These are phyloP conservation scores for Handroanthus guayacan DNA, from an alignment of 257 asterid species.

Conservation along the genomic window DNA sequence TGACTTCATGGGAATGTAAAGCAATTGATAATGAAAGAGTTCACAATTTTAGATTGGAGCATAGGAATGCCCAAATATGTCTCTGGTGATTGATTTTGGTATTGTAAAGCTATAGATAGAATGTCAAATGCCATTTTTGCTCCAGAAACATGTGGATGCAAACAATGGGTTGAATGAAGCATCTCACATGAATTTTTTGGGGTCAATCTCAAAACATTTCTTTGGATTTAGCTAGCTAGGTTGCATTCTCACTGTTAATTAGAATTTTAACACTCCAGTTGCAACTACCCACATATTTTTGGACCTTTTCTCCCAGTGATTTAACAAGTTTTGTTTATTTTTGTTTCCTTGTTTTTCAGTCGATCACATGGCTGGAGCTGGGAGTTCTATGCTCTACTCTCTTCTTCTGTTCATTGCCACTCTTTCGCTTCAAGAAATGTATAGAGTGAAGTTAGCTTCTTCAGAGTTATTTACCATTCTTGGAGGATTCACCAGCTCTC, in stretches of 20 bases:
- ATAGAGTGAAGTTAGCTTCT: conserved; percentile 79
- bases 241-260: conserved; percentile 7
- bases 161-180: not conserved
- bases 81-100: not conserved
- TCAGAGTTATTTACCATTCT: conserved; percentile 90
- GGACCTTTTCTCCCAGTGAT: not conserved
- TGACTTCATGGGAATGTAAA: conserved; percentile 12
- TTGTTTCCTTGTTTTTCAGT: conserved; percentile 27
- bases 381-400: conserved; percentile 89
- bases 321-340: conserved; percentile 2
- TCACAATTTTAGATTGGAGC: not conserved
- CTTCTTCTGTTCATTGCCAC: conserved; percentile 72
- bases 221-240: not conserved
- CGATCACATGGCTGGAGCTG: conserved; percentile 74
- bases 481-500: conserved; percentile 92
- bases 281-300: conserved; percentile 3
- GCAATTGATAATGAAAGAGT: not conserved
- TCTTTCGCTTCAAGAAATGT: conserved; percentile 88
- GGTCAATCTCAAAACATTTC: not conserved
- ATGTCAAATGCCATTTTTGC: not conserved
- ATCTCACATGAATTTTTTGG: conserved; percentile 16
- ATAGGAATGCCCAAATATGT: not conserved
- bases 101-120: not conserved
- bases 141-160: not conserved
- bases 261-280: conserved; percentile 12